Evolutionary conservation across 331 rosid species (phyloP).

Genomic region (Phaseolus coccineus): DNA sequence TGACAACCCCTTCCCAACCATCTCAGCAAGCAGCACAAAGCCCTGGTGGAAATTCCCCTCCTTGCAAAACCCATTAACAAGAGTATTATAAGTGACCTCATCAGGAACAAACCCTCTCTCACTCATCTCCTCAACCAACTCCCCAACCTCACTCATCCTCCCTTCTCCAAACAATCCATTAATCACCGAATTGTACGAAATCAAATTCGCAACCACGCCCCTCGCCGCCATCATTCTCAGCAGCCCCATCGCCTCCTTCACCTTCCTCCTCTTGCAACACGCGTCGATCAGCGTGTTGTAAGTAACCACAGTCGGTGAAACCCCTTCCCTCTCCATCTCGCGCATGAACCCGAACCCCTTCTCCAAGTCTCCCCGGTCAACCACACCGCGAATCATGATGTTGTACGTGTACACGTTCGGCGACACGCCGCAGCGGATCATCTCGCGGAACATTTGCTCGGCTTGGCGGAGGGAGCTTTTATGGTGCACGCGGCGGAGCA

Average conservation of each 20-base stretch:
- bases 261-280: conserved; percentile 58
- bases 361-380: conserved; percentile 58
- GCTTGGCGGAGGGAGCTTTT: conserved; percentile 47
- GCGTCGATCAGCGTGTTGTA: conserved; percentile 76
- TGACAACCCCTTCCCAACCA: conserved; percentile 75
- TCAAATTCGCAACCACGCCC: conserved; percentile 75
- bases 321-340: conserved; percentile 78
- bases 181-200: conserved; percentile 76
- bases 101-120: conserved; percentile 67
- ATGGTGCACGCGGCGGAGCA: conserved; percentile 44
- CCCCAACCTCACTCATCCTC: conserved; percentile 61
- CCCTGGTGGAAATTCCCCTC: conserved; percentile 88
- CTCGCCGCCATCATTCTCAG: conserved; percentile 59
- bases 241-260: conserved; percentile 64
- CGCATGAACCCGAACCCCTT: conserved; percentile 56
- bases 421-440: conserved; percentile 63
- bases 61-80: conserved; percentile 78
- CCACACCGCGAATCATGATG: conserved; percentile 76
- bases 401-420: conserved; percentile 83
- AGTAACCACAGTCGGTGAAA: conserved; percentile 78
- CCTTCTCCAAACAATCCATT: conserved; percentile 81
- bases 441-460: conserved; percentile 59
- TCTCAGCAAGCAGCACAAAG: conserved; percentile 71
- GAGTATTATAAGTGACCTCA: conserved; percentile 79
- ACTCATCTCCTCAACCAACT: conserved; percentile 69